These are phyloP conservation scores for Exobasidium cylindrosporum DNA, from an alignment of 1,284 basidiomycete species.

Conservation along the genomic window DNA sequence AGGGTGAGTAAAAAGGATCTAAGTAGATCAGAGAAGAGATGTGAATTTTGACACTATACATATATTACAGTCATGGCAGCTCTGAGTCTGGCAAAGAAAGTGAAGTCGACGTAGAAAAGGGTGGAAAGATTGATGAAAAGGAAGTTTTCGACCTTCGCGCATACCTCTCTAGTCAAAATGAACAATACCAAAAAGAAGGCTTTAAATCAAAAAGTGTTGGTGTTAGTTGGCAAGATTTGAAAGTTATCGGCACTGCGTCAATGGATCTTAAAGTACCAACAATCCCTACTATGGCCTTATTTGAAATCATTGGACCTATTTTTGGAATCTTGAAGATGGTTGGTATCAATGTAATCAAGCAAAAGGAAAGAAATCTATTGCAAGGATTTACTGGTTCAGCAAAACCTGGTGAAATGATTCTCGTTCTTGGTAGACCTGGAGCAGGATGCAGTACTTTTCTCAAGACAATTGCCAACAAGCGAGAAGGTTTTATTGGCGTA, in stretches of 20 bases:
- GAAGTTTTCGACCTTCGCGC: constrained; percentile 68
- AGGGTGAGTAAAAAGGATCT: too few relatives aligned
- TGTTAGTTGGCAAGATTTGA: constrained; percentile 37
- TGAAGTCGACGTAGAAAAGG: constrained; percentile 47
- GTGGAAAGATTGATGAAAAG: constrained; percentile 16
- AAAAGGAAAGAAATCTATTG: constrained; percentile 44
- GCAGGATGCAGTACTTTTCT: constrained; percentile 73
- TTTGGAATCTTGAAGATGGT: constrained; percentile 52
- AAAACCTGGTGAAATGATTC: constrained; percentile 46
- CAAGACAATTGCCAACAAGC: constrained; percentile 69
- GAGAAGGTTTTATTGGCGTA: constrained; percentile 64
- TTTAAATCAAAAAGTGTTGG: constrained; percentile 37
- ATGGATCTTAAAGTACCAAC: constrained; percentile 40
- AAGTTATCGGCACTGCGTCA: constrained; percentile 31
- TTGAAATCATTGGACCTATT: constrained; percentile 45
- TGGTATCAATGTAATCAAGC: constrained; percentile 59
- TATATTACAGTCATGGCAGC: too few relatives aligned
- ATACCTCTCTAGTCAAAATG: constrained; percentile 67
- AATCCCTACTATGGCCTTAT: constrained; percentile 54
- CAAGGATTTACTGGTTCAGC: constrained; percentile 36
- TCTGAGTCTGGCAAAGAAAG: constrained; percentile 22
- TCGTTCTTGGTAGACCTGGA: constrained; percentile 76
- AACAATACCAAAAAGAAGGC: constrained; percentile 60
- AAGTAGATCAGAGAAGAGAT: too few relatives aligned
- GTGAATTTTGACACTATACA: too few relatives aligned